Base-by-base conservation (phyloP, 139 green algal species). In the Chlamydomonas sp. region DNA sequence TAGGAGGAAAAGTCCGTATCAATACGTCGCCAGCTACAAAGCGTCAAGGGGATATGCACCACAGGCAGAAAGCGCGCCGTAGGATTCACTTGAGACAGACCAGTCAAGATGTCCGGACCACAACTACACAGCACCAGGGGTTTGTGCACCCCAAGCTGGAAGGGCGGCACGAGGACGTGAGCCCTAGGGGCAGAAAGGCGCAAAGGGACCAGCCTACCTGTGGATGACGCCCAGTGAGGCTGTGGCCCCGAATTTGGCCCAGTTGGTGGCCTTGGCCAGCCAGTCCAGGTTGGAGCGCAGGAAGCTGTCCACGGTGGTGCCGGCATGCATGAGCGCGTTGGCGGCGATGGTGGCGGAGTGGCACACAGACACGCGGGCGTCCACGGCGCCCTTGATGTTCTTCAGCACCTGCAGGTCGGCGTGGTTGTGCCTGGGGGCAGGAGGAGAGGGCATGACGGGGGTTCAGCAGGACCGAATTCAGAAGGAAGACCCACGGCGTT, bases 241-340 rank as follows among this genome's bases (percentile, higher is more conserved):
- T 8, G 98, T 99, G n/a, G 98, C 98, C 66, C 88, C 95, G 92
- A 99, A 99, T 91, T 99, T 99, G 84, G 97, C 96, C 98, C 98
- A 99, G 95, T 99, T 99, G 85, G 98, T 99, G 15, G 98, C 97
- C 67, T 95, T 94, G 20, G 90, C 93, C 83, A 99, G 94, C 98
- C 98, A 99, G 71, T 99, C 98, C 80, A 99, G 90, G 93, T 99
- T 99, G 60, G 98, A 96, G 2, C 98, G 92, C 88, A 99, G 91
- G 91, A 99, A 99, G 2, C 96, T 96, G 90, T 99, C 98, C 31
- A 99, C 94, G 0, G 96, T 98, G 57, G 98, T 99, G 68, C 98
- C 98, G 9, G 82, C 82, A 87, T 99, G 97, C 95, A 99, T 98
- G 62, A 98, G 90, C n/a, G 98, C 96, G 90, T 99, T 99, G 76